Base-by-base conservation (phyloP, 1,284 basidiomycete genomes). In the Mycosarcoma maydis region DNA sequence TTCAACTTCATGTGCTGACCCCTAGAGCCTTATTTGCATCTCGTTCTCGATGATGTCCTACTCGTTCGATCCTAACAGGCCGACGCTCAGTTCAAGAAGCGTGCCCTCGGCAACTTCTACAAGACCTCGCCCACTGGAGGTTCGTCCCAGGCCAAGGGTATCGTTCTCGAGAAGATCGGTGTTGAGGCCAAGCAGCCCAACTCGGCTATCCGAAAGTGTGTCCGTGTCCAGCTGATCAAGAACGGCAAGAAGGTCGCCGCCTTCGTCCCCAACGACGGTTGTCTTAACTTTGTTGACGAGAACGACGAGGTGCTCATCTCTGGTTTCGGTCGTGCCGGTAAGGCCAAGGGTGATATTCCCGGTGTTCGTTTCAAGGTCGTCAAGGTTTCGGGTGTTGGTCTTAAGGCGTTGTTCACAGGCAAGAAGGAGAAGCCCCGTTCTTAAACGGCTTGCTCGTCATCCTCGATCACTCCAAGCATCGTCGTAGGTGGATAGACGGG, bases 171-270 rank as follows among this genome's bases (percentile, higher is more conserved):
- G 87, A 99, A 99, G 88, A 91, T 94, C 83, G 87, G 87, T 84
- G 86, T 87, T 51, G 87, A 87, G 84, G 93, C 92, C 81, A 95
- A 95, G 86, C 92, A 96, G 84, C 96, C 96, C 86, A 99, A 99
- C 89, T 98, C 96, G 83, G 96, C 96, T 84, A 98, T 98, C 85
- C 93, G 96, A 85, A 99, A 99, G 86, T 98, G 96, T 87, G 96
- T 99, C 77, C 92, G 96, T 87, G 96, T 98, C 69, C 96, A 99
- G 84, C 88, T 99, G 81, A 98, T 99, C 86, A 98, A 99, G 89
- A 99, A 99, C 87, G 96, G 96, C 82, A 98, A 98, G 91, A 98
- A 98, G 86, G 58, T 74, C 36, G 73, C 67, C 27, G 74, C 72
- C 62, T 82, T 75, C 73, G 77, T 78, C 23, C 76, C 80, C 66